A percentile compares a stretch with the other conserved stretches of the same genome.
These are phyloP conservation scores for Solanum habrochaites DNA, from an alignment of 257 asterid genomes.

Conservation along the genomic window DNA sequence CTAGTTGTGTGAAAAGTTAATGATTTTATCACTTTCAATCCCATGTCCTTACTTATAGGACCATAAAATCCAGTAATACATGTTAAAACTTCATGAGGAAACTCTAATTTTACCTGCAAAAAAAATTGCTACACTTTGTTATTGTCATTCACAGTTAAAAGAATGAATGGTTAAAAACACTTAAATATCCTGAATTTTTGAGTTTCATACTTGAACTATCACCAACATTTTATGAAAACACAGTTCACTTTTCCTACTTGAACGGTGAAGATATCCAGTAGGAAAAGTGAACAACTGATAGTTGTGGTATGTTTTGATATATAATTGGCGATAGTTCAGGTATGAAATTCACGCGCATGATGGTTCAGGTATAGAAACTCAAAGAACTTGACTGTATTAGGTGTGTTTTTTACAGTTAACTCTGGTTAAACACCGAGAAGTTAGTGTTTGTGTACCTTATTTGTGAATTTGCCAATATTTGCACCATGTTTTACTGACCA, in stretches of 20 bases:
- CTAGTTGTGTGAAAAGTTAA: slow-evolving; percentile 52
- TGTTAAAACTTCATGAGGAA: slow-evolving; percentile 58
- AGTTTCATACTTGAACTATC: background rate
- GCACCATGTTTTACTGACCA: slow-evolving; percentile 85
- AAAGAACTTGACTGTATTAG: background rate
- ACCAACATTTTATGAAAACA: background rate
- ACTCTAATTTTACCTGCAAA: slow-evolving; percentile 56
- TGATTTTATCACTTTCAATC: slow-evolving; percentile 42
- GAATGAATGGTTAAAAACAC: background rate
- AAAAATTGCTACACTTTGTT: background rate
- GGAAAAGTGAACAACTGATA: background rate
- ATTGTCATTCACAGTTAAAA: background rate
- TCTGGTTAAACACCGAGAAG: background rate
- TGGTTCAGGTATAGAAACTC: background rate
- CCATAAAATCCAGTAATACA: slow-evolving; percentile 64
- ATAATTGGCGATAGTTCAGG: background rate
- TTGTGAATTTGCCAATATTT: slow-evolving; percentile 28
- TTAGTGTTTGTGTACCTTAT: slow-evolving; percentile 26
- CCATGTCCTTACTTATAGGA: slow-evolving; percentile 30
- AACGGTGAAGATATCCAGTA: background rate
- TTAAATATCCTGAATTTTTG: background rate
- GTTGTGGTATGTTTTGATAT: background rate
- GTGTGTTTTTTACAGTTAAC: background rate
- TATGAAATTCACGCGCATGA: background rate
- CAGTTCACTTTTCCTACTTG: background rate